Conservation (phyloP, 108 stramenopile genomes). For the Skeletonema menzelii region DNA sequence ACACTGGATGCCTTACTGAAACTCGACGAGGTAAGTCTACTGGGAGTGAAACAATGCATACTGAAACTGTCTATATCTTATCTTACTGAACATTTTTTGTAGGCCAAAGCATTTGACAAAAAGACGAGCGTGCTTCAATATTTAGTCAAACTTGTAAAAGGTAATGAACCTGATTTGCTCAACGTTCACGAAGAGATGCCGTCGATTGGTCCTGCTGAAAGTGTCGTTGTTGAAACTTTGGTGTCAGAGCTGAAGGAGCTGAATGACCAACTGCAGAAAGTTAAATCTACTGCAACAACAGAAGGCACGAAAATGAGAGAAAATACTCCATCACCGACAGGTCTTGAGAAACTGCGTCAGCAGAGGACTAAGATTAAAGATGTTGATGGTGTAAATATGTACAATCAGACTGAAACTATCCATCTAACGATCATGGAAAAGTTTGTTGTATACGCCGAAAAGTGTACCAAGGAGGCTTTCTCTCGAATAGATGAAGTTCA, state of each 20-base stretch:
- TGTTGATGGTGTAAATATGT: constrained; percentile 58
- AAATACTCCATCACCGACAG: constrained; percentile 6
- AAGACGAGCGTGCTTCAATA: constrained; percentile 96
- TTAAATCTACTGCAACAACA: constrained; percentile 54
- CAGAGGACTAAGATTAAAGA: constrained; percentile 63
- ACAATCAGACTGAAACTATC: constrained; percentile 59
- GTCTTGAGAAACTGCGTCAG: constrained; percentile 59
- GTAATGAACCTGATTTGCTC: constrained; percentile 67
- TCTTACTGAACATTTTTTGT: constrained; percentile 3
- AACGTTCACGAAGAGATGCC: constrained; percentile 70
- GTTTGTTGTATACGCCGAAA: constrained; percentile 60
- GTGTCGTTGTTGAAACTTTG: constrained; percentile 62
- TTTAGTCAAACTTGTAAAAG: constrained; percentile 76
- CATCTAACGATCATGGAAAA: constrained; percentile 77
- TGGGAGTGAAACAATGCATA: background rate
- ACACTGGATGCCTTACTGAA: constrained; percentile 93
- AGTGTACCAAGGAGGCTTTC: constrained; percentile 49
- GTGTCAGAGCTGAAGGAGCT: constrained; percentile 64
- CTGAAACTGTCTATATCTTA: background rate
- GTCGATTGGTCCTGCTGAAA: constrained; percentile 59
- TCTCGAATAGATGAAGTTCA: constrained; percentile 59
- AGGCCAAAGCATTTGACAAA: constrained; percentile 96
- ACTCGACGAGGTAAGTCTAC: constrained; percentile 80
- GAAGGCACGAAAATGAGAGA: constrained; percentile 62
- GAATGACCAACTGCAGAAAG: constrained; percentile 51